A percentile compares a stretch with the other conserved stretches of the same genome.
phyloP scores from a whole-genome alignment of 202 grass and related monocot genomes.

The Zizania palustris region DNA sequence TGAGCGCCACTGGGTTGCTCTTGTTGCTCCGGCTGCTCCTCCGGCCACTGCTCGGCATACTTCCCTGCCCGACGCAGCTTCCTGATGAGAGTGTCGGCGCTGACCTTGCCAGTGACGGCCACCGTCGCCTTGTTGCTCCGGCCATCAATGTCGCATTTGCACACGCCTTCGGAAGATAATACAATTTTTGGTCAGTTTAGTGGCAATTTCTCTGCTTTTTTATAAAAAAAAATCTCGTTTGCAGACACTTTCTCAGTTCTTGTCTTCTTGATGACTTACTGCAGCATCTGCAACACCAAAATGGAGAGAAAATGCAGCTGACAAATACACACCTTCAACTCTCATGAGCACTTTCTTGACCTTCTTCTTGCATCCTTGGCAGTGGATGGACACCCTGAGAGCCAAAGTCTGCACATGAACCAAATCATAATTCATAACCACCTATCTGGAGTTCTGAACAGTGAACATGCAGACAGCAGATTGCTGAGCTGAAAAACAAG shows the following conservation, averaged over 20 bases:
- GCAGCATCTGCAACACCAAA: not conserved
- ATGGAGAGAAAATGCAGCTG: not conserved
- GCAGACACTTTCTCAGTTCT: not conserved
- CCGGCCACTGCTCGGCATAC: conserved; percentile 53
- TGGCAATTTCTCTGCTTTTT: not conserved
- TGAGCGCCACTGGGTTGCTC: not conserved
- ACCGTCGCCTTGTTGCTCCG: conserved; percentile 57
- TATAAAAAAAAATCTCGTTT: not conserved
- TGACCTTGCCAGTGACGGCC: conserved; percentile 42
- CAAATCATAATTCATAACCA: not conserved
- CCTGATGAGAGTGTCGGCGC: conserved; percentile 48
- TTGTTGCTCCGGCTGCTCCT: conserved; percentile 32
- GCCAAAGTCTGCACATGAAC: conserved; percentile 52
- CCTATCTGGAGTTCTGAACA: not conserved
- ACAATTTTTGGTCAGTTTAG: not conserved
- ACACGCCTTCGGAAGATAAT: conserved; percentile 50
- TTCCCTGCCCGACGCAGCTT: conserved; percentile 60
- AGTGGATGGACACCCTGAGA: conserved; percentile 74
- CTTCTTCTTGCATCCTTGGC: conserved; percentile 88
- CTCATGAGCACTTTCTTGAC: conserved; percentile 52
- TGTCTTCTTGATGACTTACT: not conserved
- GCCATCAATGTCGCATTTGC: conserved; percentile 54
- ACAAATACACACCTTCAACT: conserved; percentile 44
- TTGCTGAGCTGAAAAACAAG: not conserved
- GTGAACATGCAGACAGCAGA: not conserved